Evolutionary conservation across 495 filamentous ascomycete species (phyloP), one percentile per base, ranked within the genome.

Genomic region (Apiosordaria backusii): DNA sequence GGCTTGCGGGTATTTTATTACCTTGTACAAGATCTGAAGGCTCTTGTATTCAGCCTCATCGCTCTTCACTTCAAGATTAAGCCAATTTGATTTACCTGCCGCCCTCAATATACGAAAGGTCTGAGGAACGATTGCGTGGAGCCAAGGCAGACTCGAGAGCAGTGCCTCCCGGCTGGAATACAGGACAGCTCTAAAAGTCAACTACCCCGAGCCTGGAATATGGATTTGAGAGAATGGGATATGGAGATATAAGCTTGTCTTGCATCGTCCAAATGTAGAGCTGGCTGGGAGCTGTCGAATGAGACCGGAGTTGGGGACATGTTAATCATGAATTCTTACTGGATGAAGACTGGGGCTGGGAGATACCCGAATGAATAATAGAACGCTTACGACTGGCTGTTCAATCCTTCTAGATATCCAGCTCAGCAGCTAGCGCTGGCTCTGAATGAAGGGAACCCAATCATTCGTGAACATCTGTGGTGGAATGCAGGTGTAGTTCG

Each of bases 1-100:
- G 96, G 96, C 35, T 85, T 99, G 16, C 87, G 96, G 15, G 96
- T 99, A n/a, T 99, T 99, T 77, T 98, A 99, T 82, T 99, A 99
- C 74, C 90, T 99, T 0, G 94, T 98, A 4, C 96, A 98, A 75
- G 96, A 99, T 72, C 82, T 99, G 58, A 98, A 98, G 80, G 95
- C 95, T 16, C 86, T 99, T 26, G 91, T 98, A 2, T 99, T 99
- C 79, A 96, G 93, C 29, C 81, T 99, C 29, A 98, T 97, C 69
- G 90, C 91, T 13, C 85, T 99, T 60, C 96, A 99, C 79, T 99
- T 98, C 84, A 99, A 98, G 88, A 92, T 93, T 79, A 93, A 93
- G 77, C 90, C 90, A n/a, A 92, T 93, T 69, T 93, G 79, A 83
- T 62, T 9, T 45, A 45, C 13, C 13, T 45, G 16, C 35, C 35